Evolutionary conservation across 2,329 filamentous ascomycete species (phyloP), one percentile per base, ranked within the genome.

Genomic region (Fusarium sp.): DNA sequence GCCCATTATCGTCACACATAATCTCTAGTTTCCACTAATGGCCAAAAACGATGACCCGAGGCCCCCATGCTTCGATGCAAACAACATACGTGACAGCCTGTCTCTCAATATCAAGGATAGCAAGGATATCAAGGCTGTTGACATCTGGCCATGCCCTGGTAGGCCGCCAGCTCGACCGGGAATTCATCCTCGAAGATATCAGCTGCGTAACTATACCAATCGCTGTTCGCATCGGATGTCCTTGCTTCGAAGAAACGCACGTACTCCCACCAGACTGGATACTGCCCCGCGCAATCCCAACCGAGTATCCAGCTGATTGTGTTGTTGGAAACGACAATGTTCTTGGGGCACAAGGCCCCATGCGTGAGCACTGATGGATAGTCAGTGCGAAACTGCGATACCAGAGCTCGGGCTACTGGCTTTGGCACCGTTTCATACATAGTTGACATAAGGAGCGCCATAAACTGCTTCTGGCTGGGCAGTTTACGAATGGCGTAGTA

Each of bases 181-280:
- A 64, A 75, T 27, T 66, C 58, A 1, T 63, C 63, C 1, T 33
- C 46, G 35, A 78, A 78, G 14, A 77, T 76, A 3, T 73, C 65
- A n/a, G 48, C 25, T 15, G 73, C 74, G 48, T 76, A 77, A 5
- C 72, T 65, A 21, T 76, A 77, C 76, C 75, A 78, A 53, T 77
- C 76, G 13, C 62, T 51, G 42, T 76, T 77, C 25, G 59, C 51
- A 11, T 61, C 40, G 3, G 53, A n/a, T 33, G 75, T 76, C 18
- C 63, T 65, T 9, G 75, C 69, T 49, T 78, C 76, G 36, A 77
- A 77, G 52, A 78, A 78, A 41, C 76, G 76, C 55, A 67, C 75
- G 43, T 77, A 78, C 10, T 78, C 76, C 76, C 76, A 77, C 76
- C 76, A 78, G 17, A 65, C 66, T 2, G 76, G 76, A 59, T 77